Conservation (phyloP, 164 flowering plant genomes). For the Macadamia tetraphylla region DNA sequence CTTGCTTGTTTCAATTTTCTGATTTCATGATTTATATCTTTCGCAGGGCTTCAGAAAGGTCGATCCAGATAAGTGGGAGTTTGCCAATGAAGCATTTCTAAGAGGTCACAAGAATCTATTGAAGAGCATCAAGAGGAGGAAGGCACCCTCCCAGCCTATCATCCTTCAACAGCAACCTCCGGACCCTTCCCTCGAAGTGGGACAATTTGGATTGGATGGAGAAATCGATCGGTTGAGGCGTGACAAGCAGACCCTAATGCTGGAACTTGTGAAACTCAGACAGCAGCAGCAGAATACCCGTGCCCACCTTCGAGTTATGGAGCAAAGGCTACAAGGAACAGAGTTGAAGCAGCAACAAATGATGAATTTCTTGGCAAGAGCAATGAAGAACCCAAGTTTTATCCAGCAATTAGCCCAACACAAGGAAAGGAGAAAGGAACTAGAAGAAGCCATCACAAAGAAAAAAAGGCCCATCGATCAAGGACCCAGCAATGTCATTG, state of each 20-base stretch:
- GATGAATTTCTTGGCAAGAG: conserved; percentile 77
- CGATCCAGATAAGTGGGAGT: conserved; percentile 86
- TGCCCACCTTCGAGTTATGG: conserved; percentile 41
- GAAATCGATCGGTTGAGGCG: conserved; percentile 61
- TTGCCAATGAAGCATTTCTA: conserved; percentile 78
- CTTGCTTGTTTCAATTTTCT: not conserved
- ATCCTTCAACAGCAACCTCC: conserved; percentile 22
- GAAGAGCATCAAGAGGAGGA: conserved; percentile 64
- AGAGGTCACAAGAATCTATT: conserved; percentile 68
- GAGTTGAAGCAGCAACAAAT: conserved; percentile 65
- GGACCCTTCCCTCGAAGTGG: conserved; percentile 61
- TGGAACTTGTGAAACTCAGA: conserved; percentile 62
- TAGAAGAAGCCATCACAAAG: conserved; percentile 44
- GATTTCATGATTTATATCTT: not conserved
- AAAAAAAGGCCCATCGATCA: conserved; percentile 53
- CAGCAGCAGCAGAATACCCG: conserved; percentile 65
- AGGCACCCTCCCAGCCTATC: conserved; percentile 17
- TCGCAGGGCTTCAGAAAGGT: conserved; percentile 82
- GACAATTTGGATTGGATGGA: conserved; percentile 51
- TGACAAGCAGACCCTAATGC: conserved; percentile 57
- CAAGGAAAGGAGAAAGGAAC: conserved; percentile 44
- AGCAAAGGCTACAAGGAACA: conserved; percentile 45
- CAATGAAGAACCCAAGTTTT: conserved; percentile 56
- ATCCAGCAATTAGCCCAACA: conserved; percentile 52
- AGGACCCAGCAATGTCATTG: conserved; percentile 16